phyloP scores from a whole-genome alignment of 2,329 filamentous ascomycete genomes.

The Talaromyces islandicus region DNA sequence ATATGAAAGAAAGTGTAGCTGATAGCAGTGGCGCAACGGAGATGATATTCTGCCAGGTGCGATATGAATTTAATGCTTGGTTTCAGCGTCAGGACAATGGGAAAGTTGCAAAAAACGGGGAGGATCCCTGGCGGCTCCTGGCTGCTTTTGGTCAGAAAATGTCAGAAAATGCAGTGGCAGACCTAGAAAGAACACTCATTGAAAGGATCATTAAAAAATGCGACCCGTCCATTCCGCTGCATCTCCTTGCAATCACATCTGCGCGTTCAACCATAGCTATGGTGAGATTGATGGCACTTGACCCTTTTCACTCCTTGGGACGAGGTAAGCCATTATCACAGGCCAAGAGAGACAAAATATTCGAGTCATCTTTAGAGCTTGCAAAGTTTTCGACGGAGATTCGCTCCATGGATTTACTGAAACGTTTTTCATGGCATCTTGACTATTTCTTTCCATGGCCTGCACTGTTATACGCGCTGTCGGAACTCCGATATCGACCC shows the following conservation, averaged over 20 bases:
- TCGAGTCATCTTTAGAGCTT: conserved; percentile 33
- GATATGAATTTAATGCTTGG: neutral
- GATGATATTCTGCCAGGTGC: conserved; percentile 33
- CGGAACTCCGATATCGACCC: conserved; percentile 16
- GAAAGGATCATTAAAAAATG: conserved; percentile 27
- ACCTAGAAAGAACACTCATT: conserved; percentile 26
- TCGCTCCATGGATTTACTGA: conserved; percentile 18
- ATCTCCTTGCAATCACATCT: conserved; percentile 40
- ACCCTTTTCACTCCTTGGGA: conserved; percentile 11
- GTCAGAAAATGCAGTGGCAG: conserved; percentile 13
- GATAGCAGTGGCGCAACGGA: conserved; percentile 30
- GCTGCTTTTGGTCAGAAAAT: neutral
- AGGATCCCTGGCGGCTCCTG: neutral
- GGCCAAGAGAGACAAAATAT: conserved; percentile 16
- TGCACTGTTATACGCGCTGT: conserved; percentile 26
- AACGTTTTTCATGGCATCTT: conserved; percentile 26
- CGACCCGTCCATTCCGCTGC: conserved; percentile 30
- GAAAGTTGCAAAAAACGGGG: neutral
- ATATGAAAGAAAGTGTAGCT: conserved; percentile 26
- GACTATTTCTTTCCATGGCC: conserved; percentile 30
- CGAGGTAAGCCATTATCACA: conserved; percentile 20
- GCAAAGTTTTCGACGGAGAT: conserved; percentile 29
- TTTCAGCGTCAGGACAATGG: neutral
- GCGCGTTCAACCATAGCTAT: conserved; percentile 35
- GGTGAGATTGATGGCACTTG: conserved; percentile 31